A percentile compares a stretch with the other conserved stretches of the same genome.
phyloP scores from a whole-genome alignment of 2,329 filamentous ascomycete genomes.

The Colletotrichum lindemuthianum region DNA sequence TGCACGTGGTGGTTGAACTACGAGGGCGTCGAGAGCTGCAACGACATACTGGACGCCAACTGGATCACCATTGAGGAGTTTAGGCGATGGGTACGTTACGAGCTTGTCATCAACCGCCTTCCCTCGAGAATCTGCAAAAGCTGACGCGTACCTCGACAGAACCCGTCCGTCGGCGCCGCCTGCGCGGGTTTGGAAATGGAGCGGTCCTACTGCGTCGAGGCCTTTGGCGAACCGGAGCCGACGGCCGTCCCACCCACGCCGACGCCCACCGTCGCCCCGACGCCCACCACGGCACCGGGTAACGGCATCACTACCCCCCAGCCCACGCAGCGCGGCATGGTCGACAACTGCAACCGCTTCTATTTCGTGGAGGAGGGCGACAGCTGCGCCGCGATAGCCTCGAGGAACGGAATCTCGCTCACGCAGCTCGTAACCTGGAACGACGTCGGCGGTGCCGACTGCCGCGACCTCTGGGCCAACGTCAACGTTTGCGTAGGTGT shows the following conservation, averaged over 20 bases:
- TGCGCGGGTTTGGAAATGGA: constrained; percentile 2
- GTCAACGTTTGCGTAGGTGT: background rate
- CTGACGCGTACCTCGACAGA: background rate
- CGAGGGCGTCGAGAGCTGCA: constrained; percentile 8
- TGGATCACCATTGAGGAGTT: constrained; percentile 8
- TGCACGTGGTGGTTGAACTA: constrained; percentile 22
- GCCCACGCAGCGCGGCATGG: constrained; percentile 14
- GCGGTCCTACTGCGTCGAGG: constrained; percentile 21
- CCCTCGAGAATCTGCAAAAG: background rate
- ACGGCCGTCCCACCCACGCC: background rate
- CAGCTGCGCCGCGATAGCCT: background rate
- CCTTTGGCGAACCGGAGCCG: constrained; percentile 17
- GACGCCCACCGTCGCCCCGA: constrained; percentile 20
- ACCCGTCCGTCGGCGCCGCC: constrained; percentile 6
- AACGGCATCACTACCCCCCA: constrained; percentile 29
- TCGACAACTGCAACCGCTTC: constrained; percentile 34
- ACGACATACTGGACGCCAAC: constrained; percentile 4
- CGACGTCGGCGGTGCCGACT: background rate
- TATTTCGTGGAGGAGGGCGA: constrained; percentile 14
- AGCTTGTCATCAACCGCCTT: too few species aligned
- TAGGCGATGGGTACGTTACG: constrained; percentile 30
- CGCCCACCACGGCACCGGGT: constrained; percentile 23
- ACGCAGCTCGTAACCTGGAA: background rate
- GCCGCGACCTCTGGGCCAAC: constrained; percentile 3
- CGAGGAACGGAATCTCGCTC: background rate